These are phyloP conservation scores for Chlamydomonas reinhardtii DNA, from an alignment of 163 green algal genomes.

Conservation along the genomic window DNA sequence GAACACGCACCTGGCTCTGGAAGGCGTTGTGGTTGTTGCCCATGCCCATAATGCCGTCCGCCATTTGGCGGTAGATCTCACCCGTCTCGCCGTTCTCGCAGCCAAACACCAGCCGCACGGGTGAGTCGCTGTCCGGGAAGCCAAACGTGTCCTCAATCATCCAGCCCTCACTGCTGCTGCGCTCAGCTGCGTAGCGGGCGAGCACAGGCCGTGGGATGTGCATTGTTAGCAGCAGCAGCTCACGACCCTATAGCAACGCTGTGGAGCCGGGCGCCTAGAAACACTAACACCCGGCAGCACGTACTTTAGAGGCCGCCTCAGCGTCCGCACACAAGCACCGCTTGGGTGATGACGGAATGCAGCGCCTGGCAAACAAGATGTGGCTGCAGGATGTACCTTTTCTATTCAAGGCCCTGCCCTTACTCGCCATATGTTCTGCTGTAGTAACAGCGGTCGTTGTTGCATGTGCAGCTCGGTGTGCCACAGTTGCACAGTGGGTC, in stretches of 20 bases:
- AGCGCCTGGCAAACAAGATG: too few relatives aligned
- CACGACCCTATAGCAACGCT: too few relatives aligned
- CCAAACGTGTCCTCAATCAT: conserved; percentile 82
- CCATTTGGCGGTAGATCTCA: conserved; percentile 90
- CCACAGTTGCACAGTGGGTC: conserved; percentile 74
- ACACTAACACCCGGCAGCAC: too few relatives aligned
- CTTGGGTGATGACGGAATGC: too few relatives aligned
- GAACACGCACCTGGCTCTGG: conserved; percentile 75
- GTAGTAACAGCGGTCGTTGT: conserved; percentile 82
- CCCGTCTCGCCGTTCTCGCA: conserved; percentile 94
- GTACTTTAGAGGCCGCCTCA: too few relatives aligned
- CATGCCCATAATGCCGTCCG: conserved; percentile 94
- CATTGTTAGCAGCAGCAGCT: too few relatives aligned
- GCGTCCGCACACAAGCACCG: too few relatives aligned
- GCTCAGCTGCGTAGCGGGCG: conserved; percentile 74
- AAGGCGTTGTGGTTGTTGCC: conserved; percentile 86
- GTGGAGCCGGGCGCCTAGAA: too few relatives aligned
- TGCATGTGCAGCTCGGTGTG: conserved; percentile 72
- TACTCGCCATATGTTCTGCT: conserved; percentile 78
- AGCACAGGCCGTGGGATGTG: neutral
- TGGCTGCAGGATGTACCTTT: too few relatives aligned
- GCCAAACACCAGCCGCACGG: conserved; percentile 87
- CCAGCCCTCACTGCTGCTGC: conserved; percentile 84
- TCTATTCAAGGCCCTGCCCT: too few relatives aligned
- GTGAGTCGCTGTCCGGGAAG: conserved; percentile 70